Percentiles rank a stretch among this genome's conserved stretches.
These are phyloP conservation scores for Candida insectalens DNA, from an alignment of 805 yeast species.

Conservation along the genomic window DNA sequence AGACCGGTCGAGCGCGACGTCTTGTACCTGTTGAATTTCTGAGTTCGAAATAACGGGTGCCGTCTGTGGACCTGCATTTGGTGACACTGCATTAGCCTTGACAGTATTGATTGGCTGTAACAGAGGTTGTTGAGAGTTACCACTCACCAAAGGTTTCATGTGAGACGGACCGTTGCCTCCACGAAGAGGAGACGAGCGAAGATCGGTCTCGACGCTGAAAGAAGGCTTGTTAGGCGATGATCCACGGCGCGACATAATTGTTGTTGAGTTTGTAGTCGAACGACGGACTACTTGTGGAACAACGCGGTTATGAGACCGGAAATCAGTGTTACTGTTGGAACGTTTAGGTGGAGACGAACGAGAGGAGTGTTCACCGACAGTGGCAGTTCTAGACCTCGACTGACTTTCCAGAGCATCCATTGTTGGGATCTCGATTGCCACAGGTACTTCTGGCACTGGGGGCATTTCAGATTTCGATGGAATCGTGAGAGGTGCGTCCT, in stretches of 20 bases:
- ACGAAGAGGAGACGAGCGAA: slow-evolving; percentile 21
- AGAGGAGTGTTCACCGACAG: not conserved
- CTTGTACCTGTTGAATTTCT: slow-evolving; percentile 12
- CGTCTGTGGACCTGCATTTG: slow-evolving; percentile 14
- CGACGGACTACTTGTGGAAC: not conserved
- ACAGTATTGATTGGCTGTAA: slow-evolving; percentile 48
- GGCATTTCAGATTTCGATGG: not conserved
- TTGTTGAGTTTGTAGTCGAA: slow-evolving; percentile 7
- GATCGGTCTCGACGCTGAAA: slow-evolving; percentile 9
- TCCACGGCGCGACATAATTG: slow-evolving; percentile 28
- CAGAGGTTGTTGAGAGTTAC: slow-evolving; percentile 28
- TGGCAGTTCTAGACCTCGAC: slow-evolving; percentile 1
- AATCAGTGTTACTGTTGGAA: not conserved
- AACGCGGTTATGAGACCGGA: not conserved
- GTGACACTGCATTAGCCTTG: slow-evolving; percentile 5
- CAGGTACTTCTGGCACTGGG: slow-evolving; percentile 9
- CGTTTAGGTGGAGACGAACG: not conserved
- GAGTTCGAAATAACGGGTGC: slow-evolving; percentile 15
- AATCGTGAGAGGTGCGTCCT: slow-evolving; percentile 1
- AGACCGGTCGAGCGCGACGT: slow-evolving; percentile 13
- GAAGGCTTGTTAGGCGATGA: slow-evolving; percentile 36
- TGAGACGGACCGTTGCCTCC: slow-evolving; percentile 18
- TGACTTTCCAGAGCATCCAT: slow-evolving; percentile 34
- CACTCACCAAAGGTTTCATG: slow-evolving; percentile 42
- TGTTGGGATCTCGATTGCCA: slow-evolving; percentile 60